These are phyloP conservation scores for Colletotrichum sp. DNA, from an alignment of 2,329 filamentous ascomycete species.

Conservation along the genomic window DNA sequence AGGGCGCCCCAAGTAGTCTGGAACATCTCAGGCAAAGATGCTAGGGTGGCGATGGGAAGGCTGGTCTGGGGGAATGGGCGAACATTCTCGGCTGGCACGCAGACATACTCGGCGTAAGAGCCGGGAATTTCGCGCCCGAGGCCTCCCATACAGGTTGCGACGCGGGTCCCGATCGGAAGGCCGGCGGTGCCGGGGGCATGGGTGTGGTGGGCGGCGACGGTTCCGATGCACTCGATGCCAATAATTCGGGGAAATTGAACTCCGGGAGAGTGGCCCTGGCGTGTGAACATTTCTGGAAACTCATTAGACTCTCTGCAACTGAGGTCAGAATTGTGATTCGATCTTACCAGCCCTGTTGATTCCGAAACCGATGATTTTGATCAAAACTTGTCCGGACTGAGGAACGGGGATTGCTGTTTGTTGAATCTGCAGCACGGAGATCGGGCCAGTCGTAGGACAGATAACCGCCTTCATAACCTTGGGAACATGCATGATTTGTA, in stretches of 20 bases:
- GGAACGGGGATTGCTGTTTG: neutral
- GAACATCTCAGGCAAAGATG: neutral
- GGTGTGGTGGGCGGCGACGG: neutral
- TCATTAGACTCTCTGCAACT: neutral
- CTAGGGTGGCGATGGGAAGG: neutral
- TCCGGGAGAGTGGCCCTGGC: neutral
- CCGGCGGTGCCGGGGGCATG: neutral
- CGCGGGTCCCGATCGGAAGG: neutral
- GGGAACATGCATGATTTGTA: neutral
- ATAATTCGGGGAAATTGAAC: neutral
- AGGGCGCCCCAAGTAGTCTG: neutral
- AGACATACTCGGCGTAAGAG: neutral
- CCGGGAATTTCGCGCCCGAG: neutral
- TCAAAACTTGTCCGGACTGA: neutral
- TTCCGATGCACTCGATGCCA: neutral
- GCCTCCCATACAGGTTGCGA: neutral
- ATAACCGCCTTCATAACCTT: neutral
- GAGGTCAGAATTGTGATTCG: accelerated
- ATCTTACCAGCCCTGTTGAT: neutral
- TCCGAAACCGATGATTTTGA: neutral
- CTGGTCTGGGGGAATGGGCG: neutral
- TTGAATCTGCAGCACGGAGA: neutral
- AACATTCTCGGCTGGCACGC: neutral
- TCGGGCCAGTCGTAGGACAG: neutral
- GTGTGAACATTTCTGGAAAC: neutral